Percentiles rank a stretch among this genome's conserved stretches.
phyloP scores from a whole-genome alignment of 2,329 filamentous ascomycete genomes.

The Aschersonia sp. region DNA sequence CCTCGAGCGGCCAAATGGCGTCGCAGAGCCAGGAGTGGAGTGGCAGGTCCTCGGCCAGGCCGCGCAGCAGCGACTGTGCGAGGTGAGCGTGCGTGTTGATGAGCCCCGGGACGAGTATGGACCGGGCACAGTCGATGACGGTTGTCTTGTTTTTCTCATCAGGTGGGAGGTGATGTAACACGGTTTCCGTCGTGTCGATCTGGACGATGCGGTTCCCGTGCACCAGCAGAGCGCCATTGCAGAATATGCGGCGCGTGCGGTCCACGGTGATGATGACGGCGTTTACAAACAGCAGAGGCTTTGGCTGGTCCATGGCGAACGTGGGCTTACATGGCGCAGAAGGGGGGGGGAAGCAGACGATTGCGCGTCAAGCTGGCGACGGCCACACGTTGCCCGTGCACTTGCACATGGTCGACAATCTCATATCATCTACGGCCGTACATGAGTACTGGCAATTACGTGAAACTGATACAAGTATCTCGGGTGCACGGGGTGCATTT shows the following conservation, averaged over 20 bases:
- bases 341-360: too few relatives aligned
- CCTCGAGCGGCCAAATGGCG: constrained; percentile 26
- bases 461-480: too few relatives aligned
- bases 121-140: constrained; percentile 20
- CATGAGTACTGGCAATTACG: too few relatives aligned
- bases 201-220: constrained; percentile 22
- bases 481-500: too few relatives aligned
- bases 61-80: constrained; percentile 31
- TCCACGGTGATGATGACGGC: constrained; percentile 32
- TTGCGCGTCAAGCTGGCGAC: too few relatives aligned
- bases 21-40: constrained; percentile 36
- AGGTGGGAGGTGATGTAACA: background rate
- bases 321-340: background rate
- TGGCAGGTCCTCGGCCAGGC: constrained; percentile 32
- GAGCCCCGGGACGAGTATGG: constrained; percentile 9
- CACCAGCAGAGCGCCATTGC: constrained; percentile 30
- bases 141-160: background rate
- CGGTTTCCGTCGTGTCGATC: constrained; percentile 22
- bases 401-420: too few relatives aligned
- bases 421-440: too few relatives aligned
- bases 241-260: constrained; percentile 29
- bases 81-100: constrained; percentile 36
- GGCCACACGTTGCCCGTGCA: too few relatives aligned
- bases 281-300: constrained; percentile 23
- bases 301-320: background rate